Percentiles rank a stretch among this genome's conserved stretches.
phyloP scores from a whole-genome alignment of 108 stramenopile genomes.

The Bacterosira constricta region DNA sequence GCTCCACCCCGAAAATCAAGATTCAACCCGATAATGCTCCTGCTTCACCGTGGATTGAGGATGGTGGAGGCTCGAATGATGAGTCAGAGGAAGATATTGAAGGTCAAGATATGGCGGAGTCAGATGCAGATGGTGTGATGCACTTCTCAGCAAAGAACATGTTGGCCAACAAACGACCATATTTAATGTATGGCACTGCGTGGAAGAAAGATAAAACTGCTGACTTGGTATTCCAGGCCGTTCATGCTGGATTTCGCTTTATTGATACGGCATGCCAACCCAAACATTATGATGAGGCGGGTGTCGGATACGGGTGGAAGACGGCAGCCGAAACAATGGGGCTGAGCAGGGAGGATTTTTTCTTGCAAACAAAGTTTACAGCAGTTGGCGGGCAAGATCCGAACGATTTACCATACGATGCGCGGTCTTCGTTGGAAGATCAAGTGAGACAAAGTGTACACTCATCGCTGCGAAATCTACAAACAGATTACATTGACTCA shows the following conservation, averaged over 20 bases:
- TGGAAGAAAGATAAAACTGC: slow-evolving; percentile 92
- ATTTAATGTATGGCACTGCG: slow-evolving; percentile 84
- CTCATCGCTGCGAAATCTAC: slow-evolving; percentile 70
- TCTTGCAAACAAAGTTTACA: slow-evolving; percentile 92
- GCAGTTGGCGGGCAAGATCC: slow-evolving; percentile 82
- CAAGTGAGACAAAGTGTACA: slow-evolving; percentile 71
- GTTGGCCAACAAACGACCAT: slow-evolving; percentile 11
- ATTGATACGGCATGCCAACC: slow-evolving; percentile 96
- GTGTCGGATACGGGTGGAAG: slow-evolving; percentile 73
- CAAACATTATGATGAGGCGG: slow-evolving; percentile 88
- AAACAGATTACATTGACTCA: slow-evolving; percentile 85
- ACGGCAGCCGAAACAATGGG: slow-evolving; percentile 54
- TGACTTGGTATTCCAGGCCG: slow-evolving; percentile 66
- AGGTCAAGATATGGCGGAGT: not conserved
- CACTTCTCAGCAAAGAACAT: slow-evolving; percentile 22
- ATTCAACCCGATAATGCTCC: not conserved
- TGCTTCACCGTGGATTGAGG: not conserved
- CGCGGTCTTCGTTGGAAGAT: slow-evolving; percentile 43
- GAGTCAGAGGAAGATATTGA: too few relatives aligned
- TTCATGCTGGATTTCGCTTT: slow-evolving; percentile 85
- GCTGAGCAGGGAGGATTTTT: slow-evolving; percentile 65
- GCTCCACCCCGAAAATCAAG: slow-evolving; percentile 71
- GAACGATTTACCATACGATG: slow-evolving; percentile 80
- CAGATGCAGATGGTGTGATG: not conserved
- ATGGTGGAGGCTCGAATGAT: not conserved